Evolutionary conservation across 306 rosid genomes (phyloP).

Genomic region (Styphnolobium japonicum): DNA sequence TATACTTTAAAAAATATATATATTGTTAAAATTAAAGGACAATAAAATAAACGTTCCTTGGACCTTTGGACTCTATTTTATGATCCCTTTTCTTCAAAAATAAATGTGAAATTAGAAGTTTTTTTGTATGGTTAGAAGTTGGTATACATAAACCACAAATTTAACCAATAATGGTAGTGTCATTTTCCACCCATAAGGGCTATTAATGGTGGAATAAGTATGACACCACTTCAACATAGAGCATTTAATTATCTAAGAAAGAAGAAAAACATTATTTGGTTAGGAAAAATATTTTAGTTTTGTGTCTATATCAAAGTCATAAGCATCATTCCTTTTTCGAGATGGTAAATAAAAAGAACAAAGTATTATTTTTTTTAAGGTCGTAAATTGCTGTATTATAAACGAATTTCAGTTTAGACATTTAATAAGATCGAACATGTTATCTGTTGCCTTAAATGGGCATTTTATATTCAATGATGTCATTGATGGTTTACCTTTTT

Average conservation of each 20-base stretch:
- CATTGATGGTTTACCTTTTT: not conserved
- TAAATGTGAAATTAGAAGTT: not conserved
- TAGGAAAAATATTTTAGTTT: not conserved
- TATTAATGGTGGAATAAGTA: not conserved
- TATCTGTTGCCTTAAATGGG: not conserved
- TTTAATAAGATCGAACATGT: not conserved
- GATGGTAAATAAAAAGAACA: not conserved
- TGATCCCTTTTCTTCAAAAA: too few species aligned
- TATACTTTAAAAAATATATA: too few species aligned
- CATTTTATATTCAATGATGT: not conserved
- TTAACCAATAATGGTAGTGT: not conserved
- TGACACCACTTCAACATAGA: not conserved
- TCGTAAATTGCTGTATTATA: not conserved
- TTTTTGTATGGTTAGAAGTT: too few species aligned
- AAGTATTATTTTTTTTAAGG: not conserved
- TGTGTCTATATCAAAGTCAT: slow-evolving; percentile 4
- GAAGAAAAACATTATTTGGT: not conserved
- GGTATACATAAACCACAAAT: too few species aligned
- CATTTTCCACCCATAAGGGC: not conserved
- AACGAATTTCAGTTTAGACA: not conserved
- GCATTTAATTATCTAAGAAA: not conserved
- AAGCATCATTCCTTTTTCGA: not conserved
- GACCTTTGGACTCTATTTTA: too few species aligned
- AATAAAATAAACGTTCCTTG: too few species aligned
- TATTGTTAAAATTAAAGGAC: too few species aligned